These are phyloP conservation scores for Phytopythium sindhum DNA, from an alignment of 352 stramenopile species.

Conservation along the genomic window DNA sequence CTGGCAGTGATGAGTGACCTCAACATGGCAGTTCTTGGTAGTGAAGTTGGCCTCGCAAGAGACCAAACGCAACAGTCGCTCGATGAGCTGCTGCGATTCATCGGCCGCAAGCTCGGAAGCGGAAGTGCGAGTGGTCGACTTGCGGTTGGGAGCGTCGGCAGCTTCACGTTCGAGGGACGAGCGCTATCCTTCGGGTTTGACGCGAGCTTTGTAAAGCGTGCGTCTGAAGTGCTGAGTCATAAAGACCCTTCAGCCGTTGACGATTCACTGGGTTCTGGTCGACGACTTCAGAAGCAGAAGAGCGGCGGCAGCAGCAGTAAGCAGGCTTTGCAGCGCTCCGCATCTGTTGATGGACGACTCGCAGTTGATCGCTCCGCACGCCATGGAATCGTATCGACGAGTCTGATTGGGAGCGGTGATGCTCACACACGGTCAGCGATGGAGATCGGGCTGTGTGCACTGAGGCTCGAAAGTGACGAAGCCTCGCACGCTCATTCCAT, in stretches of 20 bases:
- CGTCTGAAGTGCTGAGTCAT: background rate
- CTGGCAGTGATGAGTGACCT: conserved; percentile 37
- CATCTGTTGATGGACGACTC: conserved; percentile 16
- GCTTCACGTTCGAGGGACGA: conserved; percentile 39
- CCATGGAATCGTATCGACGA: background rate
- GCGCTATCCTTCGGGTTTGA: conserved; percentile 49
- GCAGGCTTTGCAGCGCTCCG: conserved; percentile 11
- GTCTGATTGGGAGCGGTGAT: background rate
- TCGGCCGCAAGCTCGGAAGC: conserved; percentile 37
- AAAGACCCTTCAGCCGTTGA: background rate
- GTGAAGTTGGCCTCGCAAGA: conserved; percentile 32
- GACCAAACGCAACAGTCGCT: conserved; percentile 41
- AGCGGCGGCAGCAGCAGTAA: background rate
- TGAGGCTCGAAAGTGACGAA: background rate
- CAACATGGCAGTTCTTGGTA: conserved; percentile 43
- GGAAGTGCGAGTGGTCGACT: conserved; percentile 23
- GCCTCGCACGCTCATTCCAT: background rate
- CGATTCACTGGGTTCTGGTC: background rate
- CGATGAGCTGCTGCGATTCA: conserved; percentile 36
- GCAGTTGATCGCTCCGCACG: background rate
- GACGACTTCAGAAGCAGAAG: background rate
- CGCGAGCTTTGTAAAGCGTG: conserved; percentile 19
- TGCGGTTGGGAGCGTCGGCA: conserved; percentile 27
- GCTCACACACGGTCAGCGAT: background rate
- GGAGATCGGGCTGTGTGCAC: background rate